Evolutionary conservation across 1,139 yeast species (phyloP), one percentile per base, ranked within the genome.

Genomic region (Meyerozyma smithsonii): DNA sequence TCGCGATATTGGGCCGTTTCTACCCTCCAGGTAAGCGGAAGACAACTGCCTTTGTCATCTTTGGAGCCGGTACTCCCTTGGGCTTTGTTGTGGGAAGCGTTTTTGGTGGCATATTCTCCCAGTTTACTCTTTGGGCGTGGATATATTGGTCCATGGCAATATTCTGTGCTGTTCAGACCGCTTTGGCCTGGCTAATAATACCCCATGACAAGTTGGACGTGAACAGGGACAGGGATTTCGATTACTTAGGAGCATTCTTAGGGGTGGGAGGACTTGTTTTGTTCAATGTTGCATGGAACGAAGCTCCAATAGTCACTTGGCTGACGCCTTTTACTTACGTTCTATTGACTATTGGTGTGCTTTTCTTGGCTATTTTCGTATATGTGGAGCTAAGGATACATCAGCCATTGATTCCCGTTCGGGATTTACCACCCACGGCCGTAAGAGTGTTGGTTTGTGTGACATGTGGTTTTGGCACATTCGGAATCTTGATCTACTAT

Each of bases 271-370:
- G 81, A 0, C 54, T 79, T 36, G 62, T 78, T 2, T 56, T 77
- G 33, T 63, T 77, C 45, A 74, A 76, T 48, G 69, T 78, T 46
- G 73, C 82, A 1, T 77, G 80, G 71, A 79, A 79, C 47, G 81
- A 79, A 49, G 85, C 80, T 6, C 84, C 86, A 0, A 69, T 67
- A 20, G 75, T 72, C 3, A 83, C 81, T 4, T 79, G 84, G 83
- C 55, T 62, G 3, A 52, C 40, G 3, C 69, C 72, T 0, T 77
- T 77, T 44, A 75, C 73, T 4, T 77, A 76, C 47, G 63, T 69
- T 1, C 50, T 77, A n/a, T 58, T 79, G 16, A 74, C 79, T 26
- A 64, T 77, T 12, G 81, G 83, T 0, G 42, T 64, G 1, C 23
- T 70, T 2, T 49, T 60, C 18, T 42, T 76, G 40, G 64, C 41